Conservation (phyloP, 202 grass and related monocot genomes). For the Schoenoplectus triqueter region DNA sequence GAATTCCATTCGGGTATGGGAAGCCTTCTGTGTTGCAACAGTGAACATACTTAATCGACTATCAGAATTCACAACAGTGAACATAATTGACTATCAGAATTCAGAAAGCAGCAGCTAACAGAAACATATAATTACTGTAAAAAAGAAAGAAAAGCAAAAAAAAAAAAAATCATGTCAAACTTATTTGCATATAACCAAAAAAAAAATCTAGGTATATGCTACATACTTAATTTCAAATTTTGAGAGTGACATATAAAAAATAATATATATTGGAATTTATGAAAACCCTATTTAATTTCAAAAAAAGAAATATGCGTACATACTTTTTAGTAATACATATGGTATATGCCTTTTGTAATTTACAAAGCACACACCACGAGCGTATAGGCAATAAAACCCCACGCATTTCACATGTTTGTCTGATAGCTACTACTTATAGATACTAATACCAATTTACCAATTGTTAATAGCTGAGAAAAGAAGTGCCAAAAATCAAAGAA, state of each 20-base stretch:
- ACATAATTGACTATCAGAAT: background rate
- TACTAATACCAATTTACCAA: background rate
- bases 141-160: background rate
- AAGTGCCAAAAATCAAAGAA: constrained; percentile 34
- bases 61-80: background rate
- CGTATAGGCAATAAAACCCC: constrained; percentile 10
- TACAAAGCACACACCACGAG: constrained; percentile 15
- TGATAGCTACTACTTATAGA: background rate
- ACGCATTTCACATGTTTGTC: background rate
- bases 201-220: background rate
- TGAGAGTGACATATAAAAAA: too few species aligned
- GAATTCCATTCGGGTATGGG: background rate
- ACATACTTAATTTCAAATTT: too few species aligned
- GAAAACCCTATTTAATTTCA: too few species aligned
- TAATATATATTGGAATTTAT: too few species aligned
- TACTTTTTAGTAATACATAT: constrained; percentile 9
- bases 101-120: background rate
- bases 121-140: background rate
- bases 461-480: constrained; percentile 9
- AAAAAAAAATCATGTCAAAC: background rate
- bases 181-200: constrained; percentile 3
- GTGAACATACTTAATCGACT: background rate
- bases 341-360: background rate
- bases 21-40: background rate
- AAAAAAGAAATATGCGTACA: background rate